These are phyloP conservation scores for Phytophthora melonis DNA, from an alignment of 352 stramenopile genomes.

Conservation along the genomic window DNA sequence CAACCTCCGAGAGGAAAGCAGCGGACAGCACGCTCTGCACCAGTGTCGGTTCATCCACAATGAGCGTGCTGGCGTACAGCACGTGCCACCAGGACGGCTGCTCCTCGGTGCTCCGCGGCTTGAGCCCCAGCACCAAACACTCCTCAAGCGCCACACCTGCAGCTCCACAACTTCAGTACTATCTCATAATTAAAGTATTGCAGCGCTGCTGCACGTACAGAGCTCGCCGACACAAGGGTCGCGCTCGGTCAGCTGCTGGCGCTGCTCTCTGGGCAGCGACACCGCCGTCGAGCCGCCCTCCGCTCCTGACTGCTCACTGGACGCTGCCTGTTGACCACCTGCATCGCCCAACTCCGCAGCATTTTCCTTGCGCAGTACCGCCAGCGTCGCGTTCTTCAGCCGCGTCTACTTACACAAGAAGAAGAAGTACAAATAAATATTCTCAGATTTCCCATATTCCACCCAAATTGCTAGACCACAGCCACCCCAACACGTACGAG, in stretches of 20 bases:
- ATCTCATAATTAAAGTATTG: background rate
- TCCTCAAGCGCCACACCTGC: slow-evolving; percentile 65
- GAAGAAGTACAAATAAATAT: background rate
- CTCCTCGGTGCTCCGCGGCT: slow-evolving; percentile 45
- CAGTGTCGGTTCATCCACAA: slow-evolving; percentile 75
- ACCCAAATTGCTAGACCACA: background rate
- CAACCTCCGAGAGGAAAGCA: slow-evolving; percentile 72
- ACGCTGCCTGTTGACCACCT: slow-evolving; percentile 6
- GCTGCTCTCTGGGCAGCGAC: slow-evolving; percentile 28
- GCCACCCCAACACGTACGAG: slow-evolving; percentile 48
- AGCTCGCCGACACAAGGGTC: slow-evolving; percentile 70
- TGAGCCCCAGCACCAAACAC: slow-evolving; percentile 71
- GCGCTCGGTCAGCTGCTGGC: slow-evolving; percentile 54
- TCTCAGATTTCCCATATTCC: background rate
- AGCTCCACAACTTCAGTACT: slow-evolving; percentile 2
- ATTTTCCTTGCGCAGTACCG: slow-evolving; percentile 56
- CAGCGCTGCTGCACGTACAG: slow-evolving; percentile 41
- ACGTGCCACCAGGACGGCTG: slow-evolving; percentile 80
- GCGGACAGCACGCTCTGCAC: slow-evolving; percentile 76
- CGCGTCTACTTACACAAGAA: slow-evolving; percentile 43
- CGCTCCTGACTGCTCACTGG: background rate
- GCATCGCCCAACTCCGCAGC: slow-evolving; percentile 26
- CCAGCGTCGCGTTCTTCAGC: slow-evolving; percentile 76
- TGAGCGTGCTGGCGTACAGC: slow-evolving; percentile 75
- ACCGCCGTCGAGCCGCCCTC: slow-evolving; percentile 11